Evolutionary conservation across 2,329 filamentous ascomycete genomes (phyloP), one percentile per base, ranked within the genome.

Genomic region (Aphanocladium album): DNA sequence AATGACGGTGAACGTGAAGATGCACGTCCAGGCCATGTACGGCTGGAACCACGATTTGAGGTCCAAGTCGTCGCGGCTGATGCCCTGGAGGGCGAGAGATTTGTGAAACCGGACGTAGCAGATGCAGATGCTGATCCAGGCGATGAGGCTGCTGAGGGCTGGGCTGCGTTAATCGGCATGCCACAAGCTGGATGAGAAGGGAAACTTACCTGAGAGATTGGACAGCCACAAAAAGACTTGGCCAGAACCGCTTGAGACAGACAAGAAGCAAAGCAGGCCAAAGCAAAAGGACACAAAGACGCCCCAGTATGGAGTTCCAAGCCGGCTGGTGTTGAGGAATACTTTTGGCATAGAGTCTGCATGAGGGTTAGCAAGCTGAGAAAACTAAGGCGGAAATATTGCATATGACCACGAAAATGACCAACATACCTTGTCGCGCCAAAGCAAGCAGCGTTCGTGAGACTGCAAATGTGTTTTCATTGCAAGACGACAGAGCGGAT

Each of bases 211-310:
- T 49, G 79, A 82, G 33, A 84, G 69, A 65, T 81, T 83, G 46
- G 82, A 77, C 64, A 84, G 80, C 82, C 81, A 84, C 60, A 76
- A 77, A 69, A 84, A 84, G 1, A 82, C 80, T 16, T 77, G 74
- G 17, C 74, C 71, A 5, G 74, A 74, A 51, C 69, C 73, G 56
- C 72, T 77, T 17, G 72, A 76, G 21, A 78, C 74, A 60, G 77
- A 80, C 16, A 83, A 72, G 64, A 82, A 83, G 2, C 78, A 77
- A 16, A 82, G 74, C 0, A 70, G 69, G 25, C 74, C 74, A 67
- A 81, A 80, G 11, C 78, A 67, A 1, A 74, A 72, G 4, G 76
- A 77, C 14, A 70, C 71, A 0, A 65, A 67, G 23, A 83, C 79
- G 4, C 79, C 79, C 56, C 72, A 72, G 63, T 81, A 80, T 0